Percentiles rank a stretch among this genome's conserved stretches.
Evolutionary conservation across 1,139 yeast species (phyloP).

Genomic region (Yamadazyma sp.): DNA sequence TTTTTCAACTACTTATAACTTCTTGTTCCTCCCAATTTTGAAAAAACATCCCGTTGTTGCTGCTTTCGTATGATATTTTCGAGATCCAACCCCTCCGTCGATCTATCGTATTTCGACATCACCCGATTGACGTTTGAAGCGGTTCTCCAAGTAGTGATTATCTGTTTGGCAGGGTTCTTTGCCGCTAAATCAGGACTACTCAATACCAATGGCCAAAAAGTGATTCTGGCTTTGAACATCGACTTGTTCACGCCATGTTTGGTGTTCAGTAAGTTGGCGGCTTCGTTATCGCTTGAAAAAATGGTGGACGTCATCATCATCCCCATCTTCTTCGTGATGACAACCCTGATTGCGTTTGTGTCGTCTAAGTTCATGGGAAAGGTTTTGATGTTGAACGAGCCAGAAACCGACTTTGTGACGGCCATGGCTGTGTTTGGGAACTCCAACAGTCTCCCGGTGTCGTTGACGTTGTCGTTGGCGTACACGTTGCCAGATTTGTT

Average conservation of each 20-base stretch:
- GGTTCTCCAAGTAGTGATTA: conserved; percentile 71
- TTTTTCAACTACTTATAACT: not conserved
- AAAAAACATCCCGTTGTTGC: not conserved
- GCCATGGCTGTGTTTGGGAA: conserved; percentile 91
- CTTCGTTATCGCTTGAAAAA: conserved; percentile 65
- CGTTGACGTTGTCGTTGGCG: conserved; percentile 68
- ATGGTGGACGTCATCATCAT: conserved; percentile 69
- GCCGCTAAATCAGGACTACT: conserved; percentile 65
- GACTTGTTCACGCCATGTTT: conserved; percentile 83
- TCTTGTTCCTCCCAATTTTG: not conserved
- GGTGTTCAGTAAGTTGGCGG: conserved; percentile 77
- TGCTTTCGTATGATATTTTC: not conserved
- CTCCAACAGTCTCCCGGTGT: conserved; percentile 79
- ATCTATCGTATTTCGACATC: conserved; percentile 54
- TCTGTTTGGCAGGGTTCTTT: conserved; percentile 69
- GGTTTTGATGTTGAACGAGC: conserved; percentile 51
- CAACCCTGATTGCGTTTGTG: conserved; percentile 59
- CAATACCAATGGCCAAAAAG: conserved; percentile 61
- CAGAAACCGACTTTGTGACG: conserved; percentile 77
- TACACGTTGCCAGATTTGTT: conserved; percentile 69
- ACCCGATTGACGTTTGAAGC: conserved; percentile 74
- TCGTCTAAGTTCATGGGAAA: conserved; percentile 54
- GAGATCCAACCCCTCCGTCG: conserved; percentile 1
- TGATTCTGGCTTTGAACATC: conserved; percentile 67
- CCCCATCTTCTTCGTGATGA: conserved; percentile 67